Evolutionary conservation across 352 stramenopile species (phyloP).

Genomic region (Phytophthora citrophthora): DNA sequence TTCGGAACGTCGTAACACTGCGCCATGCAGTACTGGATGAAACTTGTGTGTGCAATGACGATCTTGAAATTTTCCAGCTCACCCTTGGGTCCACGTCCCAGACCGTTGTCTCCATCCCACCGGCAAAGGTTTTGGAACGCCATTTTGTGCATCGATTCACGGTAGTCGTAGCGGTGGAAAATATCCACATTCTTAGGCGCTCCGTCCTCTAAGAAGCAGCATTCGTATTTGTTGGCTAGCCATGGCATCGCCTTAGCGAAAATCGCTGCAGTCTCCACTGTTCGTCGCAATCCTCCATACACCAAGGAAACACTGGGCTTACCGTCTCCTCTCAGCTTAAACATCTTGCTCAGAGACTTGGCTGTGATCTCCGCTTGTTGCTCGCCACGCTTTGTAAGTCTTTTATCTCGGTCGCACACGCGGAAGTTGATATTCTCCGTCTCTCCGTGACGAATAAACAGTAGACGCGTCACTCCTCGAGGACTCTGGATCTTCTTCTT

Average conservation of each 20-base stretch:
- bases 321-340: conserved; percentile 46
- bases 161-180: conserved; percentile 72
- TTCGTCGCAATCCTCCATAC: conserved; percentile 71
- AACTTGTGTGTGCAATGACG: conserved; percentile 79
- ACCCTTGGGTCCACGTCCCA: conserved; percentile 25
- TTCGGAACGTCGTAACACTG: conserved; percentile 69
- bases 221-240: conserved; percentile 64
- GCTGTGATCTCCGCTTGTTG: conserved; percentile 66
- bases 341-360: conserved; percentile 53
- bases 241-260: conserved; percentile 73
- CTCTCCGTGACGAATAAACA: conserved; percentile 81
- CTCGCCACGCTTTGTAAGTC: conserved; percentile 61
- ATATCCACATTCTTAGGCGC: conserved; percentile 60
- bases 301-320: conserved; percentile 54
- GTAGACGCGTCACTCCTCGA: conserved; percentile 59
- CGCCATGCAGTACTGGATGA: conserved; percentile 79
- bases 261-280: conserved; percentile 68
- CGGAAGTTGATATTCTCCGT: conserved; percentile 88
- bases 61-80: conserved; percentile 70
- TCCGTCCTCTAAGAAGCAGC: conserved; percentile 78
- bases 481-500: conserved; percentile 20
- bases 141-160: conserved; percentile 80
- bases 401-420: conserved; percentile 76
- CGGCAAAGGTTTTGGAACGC: conserved; percentile 76
- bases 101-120: conserved; percentile 45